A percentile compares a stretch with the other conserved stretches of the same genome.
These are phyloP conservation scores for Prinsepia uniflora DNA, from an alignment of 306 rosid species.

Conservation along the genomic window DNA sequence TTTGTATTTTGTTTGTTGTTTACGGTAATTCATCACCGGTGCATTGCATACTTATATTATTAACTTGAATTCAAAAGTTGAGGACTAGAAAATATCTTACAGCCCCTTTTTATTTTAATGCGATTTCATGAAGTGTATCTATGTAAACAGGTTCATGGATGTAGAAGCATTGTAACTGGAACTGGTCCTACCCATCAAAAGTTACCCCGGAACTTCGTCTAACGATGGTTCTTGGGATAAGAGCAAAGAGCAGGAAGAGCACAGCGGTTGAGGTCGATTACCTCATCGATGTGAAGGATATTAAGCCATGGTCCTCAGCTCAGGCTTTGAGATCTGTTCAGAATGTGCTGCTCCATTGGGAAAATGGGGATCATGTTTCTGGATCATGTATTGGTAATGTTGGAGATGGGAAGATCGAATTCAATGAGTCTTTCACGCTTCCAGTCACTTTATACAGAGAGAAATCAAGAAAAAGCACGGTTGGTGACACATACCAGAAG, in stretches of 20 bases:
- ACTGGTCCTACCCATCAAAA: conserved; percentile 17
- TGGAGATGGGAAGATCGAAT: conserved; percentile 43
- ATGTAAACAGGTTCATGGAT: conserved; percentile 36
- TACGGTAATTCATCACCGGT: background rate
- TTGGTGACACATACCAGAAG: conserved; percentile 51
- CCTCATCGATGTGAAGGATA: conserved; percentile 56
- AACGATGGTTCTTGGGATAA: conserved; percentile 78
- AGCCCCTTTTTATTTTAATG: background rate
- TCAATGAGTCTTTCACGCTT: conserved; percentile 55
- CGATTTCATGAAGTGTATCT: conserved; percentile 20
- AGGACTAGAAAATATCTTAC: background rate
- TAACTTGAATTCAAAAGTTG: background rate
- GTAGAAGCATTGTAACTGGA: conserved; percentile 15
- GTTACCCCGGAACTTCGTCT: conserved; percentile 11
- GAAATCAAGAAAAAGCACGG: conserved; percentile 46
- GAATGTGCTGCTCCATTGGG: conserved; percentile 68
- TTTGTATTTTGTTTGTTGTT: background rate
- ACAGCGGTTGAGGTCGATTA: conserved; percentile 50
- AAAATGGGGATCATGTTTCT: conserved; percentile 50
- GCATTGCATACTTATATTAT: background rate
- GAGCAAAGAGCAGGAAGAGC: conserved; percentile 55
- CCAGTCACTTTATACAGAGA: conserved; percentile 43
- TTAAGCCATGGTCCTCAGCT: conserved; percentile 78
- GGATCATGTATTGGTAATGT: conserved; percentile 40
- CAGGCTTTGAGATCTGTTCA: conserved; percentile 46